These are phyloP conservation scores for Holtermanniella nyarrowii DNA, from an alignment of 768 basidiomycete species.

Conservation along the genomic window DNA sequence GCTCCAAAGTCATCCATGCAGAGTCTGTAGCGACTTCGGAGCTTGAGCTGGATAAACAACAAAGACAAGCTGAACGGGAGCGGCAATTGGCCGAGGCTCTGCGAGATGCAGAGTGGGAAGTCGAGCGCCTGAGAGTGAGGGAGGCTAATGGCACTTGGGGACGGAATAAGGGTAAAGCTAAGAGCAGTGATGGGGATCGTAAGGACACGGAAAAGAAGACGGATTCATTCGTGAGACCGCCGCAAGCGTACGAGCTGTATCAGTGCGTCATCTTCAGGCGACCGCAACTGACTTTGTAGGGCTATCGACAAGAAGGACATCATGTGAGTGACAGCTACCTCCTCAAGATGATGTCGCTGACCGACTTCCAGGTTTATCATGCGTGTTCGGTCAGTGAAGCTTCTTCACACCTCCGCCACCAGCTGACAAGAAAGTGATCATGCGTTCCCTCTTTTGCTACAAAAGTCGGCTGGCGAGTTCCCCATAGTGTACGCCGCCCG, in stretches of 20 bases:
- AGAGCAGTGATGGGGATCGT: neutral
- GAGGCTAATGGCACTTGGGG: neutral
- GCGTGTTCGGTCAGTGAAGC: constrained; percentile 20
- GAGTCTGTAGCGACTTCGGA: constrained; percentile 26
- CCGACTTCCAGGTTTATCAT: constrained; percentile 31
- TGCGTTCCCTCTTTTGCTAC: constrained; percentile 55
- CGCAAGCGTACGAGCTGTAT: constrained; percentile 59
- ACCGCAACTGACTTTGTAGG: neutral
- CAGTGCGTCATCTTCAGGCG: constrained; percentile 27
- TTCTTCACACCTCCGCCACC: neutral
- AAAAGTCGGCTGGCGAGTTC: constrained; percentile 71
- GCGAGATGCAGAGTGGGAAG: constrained; percentile 27
- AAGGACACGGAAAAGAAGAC: constrained; percentile 4
- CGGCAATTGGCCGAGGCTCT: constrained; percentile 32
- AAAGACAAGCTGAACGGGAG: constrained; percentile 18
- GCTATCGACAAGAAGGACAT: constrained; percentile 80
- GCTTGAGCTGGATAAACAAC: constrained; percentile 30
- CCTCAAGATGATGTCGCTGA: neutral
- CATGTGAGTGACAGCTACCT: constrained; percentile 49
- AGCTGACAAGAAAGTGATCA: constrained; percentile 35
- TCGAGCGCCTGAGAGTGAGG: constrained; percentile 13
- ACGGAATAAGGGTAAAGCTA: constrained; percentile 1
- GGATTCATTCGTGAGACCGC: constrained; percentile 25
- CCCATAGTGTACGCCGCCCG: constrained; percentile 80
- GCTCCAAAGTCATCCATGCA: neutral